Base-by-base conservation (phyloP, 345 rosid species). In the Eucalyptus dawsonii region DNA sequence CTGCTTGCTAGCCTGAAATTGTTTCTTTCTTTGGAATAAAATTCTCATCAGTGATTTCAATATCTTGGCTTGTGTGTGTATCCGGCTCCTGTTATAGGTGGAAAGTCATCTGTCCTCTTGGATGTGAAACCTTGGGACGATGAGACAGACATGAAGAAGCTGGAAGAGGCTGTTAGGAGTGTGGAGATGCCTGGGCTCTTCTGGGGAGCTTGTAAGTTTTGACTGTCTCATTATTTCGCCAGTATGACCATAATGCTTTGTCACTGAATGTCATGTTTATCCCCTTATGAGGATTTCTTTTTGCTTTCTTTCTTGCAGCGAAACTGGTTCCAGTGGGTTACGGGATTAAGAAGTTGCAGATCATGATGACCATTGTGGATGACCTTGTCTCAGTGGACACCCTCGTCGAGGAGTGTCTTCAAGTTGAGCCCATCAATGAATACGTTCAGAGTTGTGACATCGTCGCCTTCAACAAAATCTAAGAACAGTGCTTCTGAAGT, bases 61-160 rank as follows among this genome's bases (percentile, higher is more conserved):
- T 50, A 53, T 88, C 31, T 80, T 86, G n/a, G 53, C 31, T 50
- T 9, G 25, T 50, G 86, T 40, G 42, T 22, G 15, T 34, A 44
- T 27, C 27, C 62, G 54, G 54, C 16, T 86, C 86, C 49, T 65
- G 53, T 88, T 53, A 10, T 86, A 97, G 99, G 99, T 92, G 99
- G 99, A 47, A 96, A 97, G 90, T 97, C 99, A 27, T 97, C 99
- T 8, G 94, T 97, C 50, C 98, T 97, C 42, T 24, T 97, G 97
- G 99, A 97, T 87, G 94, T 97, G 50, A 97, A 97, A 89, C 99
- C 99, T 86, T 97, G 99, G 98, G 99, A 97, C 91, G 99, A 97
- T 88, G 99, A 97, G 93, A 97, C 99, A 13, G 99, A 97, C 96
- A 96, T 97, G 99, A 96, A 94, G 95, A 96, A 96, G 91, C 91